These are phyloP conservation scores for Penicillium expansum DNA, from an alignment of 2,329 filamentous ascomycete species.

Conservation along the genomic window DNA sequence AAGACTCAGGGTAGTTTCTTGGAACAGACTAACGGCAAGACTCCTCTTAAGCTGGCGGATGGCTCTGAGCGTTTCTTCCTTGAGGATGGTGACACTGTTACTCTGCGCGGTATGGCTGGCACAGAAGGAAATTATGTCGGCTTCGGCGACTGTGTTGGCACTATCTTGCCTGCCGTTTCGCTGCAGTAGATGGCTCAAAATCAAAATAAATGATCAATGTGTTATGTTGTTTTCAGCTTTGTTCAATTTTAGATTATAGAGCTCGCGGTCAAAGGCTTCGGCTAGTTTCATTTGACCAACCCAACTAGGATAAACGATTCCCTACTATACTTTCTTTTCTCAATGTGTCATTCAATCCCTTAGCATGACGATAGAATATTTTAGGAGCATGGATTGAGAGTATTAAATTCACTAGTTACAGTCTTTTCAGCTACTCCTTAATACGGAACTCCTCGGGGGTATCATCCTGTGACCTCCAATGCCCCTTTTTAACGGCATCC, in stretches of 20 bases:
- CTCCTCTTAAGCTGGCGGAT: slow-evolving; percentile 57
- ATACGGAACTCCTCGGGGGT: slow-evolving; percentile 48
- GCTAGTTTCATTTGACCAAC: background rate
- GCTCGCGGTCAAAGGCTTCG: slow-evolving; percentile 3
- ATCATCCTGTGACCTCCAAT: slow-evolving; percentile 57
- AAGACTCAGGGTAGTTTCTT: slow-evolving; percentile 65
- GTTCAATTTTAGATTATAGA: slow-evolving; percentile 3
- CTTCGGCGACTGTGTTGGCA: slow-evolving; percentile 70
- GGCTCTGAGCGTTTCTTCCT: slow-evolving; percentile 69
- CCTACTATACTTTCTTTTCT: no score
- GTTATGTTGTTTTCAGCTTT: slow-evolving; percentile 1
- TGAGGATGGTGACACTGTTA: slow-evolving; percentile 69
- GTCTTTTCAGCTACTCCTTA: slow-evolving; percentile 3
- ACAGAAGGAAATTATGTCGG: slow-evolving; percentile 67
- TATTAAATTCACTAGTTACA: no score
- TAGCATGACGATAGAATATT: background rate
- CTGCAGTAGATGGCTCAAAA: slow-evolving; percentile 20
- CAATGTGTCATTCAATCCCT: background rate
- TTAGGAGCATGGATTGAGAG: no score
- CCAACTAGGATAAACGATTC: background rate
- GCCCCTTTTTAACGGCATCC: slow-evolving; percentile 52
- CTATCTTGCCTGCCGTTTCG: slow-evolving; percentile 52
- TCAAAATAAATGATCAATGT: slow-evolving; percentile 5
- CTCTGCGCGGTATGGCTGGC: slow-evolving; percentile 64
- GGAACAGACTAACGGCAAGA: slow-evolving; percentile 70